These are phyloP conservation scores for Durusdinium trenchii DNA, from an alignment of 73 alveolate genomes.

Conservation along the genomic window DNA sequence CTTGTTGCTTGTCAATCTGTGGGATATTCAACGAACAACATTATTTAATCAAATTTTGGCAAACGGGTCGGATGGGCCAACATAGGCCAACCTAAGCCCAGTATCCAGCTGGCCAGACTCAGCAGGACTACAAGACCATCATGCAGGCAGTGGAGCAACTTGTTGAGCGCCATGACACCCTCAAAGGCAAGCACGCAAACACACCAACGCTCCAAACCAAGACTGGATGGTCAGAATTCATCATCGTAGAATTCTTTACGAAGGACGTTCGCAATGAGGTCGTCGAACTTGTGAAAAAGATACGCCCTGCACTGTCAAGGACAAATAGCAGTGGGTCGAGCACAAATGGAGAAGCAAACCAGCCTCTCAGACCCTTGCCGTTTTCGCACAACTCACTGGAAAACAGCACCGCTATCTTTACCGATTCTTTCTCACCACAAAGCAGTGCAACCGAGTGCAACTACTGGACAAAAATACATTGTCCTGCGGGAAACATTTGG, in stretches of 20 bases:
- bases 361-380: slow-evolving; percentile 27
- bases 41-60: too few species aligned
- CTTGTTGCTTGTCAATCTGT: too few species aligned
- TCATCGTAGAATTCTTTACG: slow-evolving; percentile 31
- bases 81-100: too few species aligned
- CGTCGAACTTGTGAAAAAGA: not conserved
- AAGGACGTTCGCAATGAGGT: not conserved
- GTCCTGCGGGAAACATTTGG: too few species aligned
- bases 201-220: slow-evolving; percentile 29
- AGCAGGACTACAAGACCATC: slow-evolving; percentile 3
- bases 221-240: slow-evolving; percentile 6
- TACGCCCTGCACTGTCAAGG: slow-evolving; percentile 26
- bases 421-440: too few species aligned
- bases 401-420: slow-evolving; percentile 36
- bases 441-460: too few species aligned
- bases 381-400: slow-evolving; percentile 7
- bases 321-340: slow-evolving; percentile 29
- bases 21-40: too few species aligned
- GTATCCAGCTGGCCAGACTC: slow-evolving; percentile 44
- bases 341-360: slow-evolving; percentile 13
- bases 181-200: not conserved
- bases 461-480: too few species aligned
- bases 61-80: too few species aligned
- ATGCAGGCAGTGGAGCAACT: slow-evolving; percentile 13
- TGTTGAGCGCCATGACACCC: not conserved